Evolutionary conservation across 768 basidiomycete species (phyloP).

Genomic region (Cyathus striatus): DNA sequence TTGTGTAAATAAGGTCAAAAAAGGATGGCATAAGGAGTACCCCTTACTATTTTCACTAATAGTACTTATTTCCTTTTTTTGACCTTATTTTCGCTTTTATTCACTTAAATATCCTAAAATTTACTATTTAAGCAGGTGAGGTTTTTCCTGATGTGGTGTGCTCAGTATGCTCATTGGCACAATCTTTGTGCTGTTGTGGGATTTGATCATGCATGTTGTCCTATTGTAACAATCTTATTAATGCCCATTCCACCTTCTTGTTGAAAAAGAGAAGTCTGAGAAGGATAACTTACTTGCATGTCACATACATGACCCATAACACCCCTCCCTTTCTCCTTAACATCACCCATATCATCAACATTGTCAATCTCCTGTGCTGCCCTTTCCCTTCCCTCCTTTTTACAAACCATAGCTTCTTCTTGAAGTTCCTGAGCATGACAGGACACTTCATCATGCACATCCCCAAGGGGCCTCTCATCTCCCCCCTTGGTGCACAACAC

Average conservation of each 20-base stretch:
- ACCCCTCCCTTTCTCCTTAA: slow-evolving; percentile 31
- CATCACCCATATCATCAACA: slow-evolving; percentile 12
- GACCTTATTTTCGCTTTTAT: too few species aligned
- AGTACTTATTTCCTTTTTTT: too few species aligned
- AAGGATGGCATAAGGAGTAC: too few species aligned
- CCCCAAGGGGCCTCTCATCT: slow-evolving; percentile 5
- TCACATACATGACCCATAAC: slow-evolving; percentile 25
- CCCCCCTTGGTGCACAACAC: slow-evolving; percentile 10
- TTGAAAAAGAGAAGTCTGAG: slow-evolving; percentile 13
- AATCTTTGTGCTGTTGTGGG: slow-evolving; percentile 65
- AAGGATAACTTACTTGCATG: neutral
- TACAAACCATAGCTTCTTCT: slow-evolving; percentile 13
- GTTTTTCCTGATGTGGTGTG: too few species aligned
- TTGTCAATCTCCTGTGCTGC: slow-evolving; percentile 6
- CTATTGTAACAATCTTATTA: too few species aligned
- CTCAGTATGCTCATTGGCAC: slow-evolving; percentile 46
- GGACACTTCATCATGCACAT: slow-evolving; percentile 5
- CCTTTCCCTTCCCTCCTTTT: neutral
- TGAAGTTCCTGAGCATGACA: slow-evolving; percentile 10
- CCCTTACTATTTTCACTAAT: too few species aligned
- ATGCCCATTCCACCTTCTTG: neutral
- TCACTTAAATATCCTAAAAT: too few species aligned
- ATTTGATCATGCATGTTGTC: slow-evolving; percentile 42
- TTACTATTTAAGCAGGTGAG: too few species aligned
- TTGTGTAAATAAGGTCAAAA: too few species aligned